Evolutionary conservation across 176 grass and related monocot species (phyloP).

Genomic region (Avena insularis): DNA sequence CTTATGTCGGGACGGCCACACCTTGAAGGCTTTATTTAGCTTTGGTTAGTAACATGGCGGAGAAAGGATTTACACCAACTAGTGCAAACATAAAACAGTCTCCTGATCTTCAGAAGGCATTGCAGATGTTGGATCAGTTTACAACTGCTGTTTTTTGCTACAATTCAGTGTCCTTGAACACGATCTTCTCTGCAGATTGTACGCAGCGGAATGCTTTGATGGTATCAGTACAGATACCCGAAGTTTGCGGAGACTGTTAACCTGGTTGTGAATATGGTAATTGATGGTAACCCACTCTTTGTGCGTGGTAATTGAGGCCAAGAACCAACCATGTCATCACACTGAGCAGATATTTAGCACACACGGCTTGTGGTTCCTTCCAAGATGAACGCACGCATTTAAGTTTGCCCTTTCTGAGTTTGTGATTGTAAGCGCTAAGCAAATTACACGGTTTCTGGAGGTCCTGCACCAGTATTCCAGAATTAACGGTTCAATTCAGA

Average conservation of each 20-base stretch:
- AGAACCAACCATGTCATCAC: background rate
- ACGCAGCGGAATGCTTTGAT: background rate
- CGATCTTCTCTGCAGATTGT: background rate
- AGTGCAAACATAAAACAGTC: too few relatives aligned
- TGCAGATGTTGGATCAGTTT: constrained; percentile 20
- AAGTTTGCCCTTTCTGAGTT: too few relatives aligned
- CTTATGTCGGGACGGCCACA: background rate
- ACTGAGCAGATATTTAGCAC: too few relatives aligned
- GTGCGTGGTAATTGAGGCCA: background rate
- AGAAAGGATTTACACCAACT: background rate
- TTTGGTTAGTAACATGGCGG: background rate
- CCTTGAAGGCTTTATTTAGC: too few relatives aligned
- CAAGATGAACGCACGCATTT: too few relatives aligned
- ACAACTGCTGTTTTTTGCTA: background rate
- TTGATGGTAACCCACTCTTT: too few relatives aligned
- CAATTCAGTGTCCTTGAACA: background rate
- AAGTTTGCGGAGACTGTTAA: background rate
- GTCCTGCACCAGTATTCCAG: too few relatives aligned
- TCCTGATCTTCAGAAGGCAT: background rate
- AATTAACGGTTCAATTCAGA: too few relatives aligned
- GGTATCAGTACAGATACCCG: background rate
- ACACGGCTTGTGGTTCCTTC: too few relatives aligned
- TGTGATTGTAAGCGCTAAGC: too few relatives aligned
- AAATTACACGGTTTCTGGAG: too few relatives aligned
- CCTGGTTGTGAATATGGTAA: background rate